Conservation (phyloP, 2,329 filamentous ascomycete species). For the Penicillium rolfsii region DNA sequence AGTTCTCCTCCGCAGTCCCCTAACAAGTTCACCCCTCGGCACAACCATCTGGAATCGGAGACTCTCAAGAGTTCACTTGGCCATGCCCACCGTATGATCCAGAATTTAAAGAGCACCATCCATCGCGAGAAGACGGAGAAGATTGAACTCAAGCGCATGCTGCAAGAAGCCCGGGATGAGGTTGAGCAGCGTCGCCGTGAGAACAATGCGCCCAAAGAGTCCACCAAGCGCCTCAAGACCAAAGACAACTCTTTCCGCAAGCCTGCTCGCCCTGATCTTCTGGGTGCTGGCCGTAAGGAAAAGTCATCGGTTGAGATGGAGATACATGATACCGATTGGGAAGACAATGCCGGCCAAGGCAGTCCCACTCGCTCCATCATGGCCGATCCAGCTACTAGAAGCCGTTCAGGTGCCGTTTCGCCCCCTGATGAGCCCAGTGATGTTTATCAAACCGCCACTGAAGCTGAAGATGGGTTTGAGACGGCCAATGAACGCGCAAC, state of each 20-base stretch:
- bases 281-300: conserved; percentile 74
- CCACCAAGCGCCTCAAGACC: conserved; percentile 62
- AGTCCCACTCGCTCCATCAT: conserved; percentile 57
- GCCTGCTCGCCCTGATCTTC: conserved; percentile 68
- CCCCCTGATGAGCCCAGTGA: conserved; percentile 61
- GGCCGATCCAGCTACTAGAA: conserved; percentile 33
- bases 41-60: conserved; percentile 90
- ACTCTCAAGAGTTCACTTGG: conserved; percentile 92
- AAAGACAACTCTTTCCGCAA: conserved; percentile 75
- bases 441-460: conserved; percentile 79
- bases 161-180: conserved; percentile 93
- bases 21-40: conserved; percentile 85
- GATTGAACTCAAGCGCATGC: conserved; percentile 89
- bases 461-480: conserved; percentile 69
- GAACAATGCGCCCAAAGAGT: conserved; percentile 48
- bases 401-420: conserved; percentile 27
- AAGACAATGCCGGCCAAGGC: conserved; percentile 70
- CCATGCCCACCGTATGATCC: conserved; percentile 94
- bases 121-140: conserved; percentile 99
- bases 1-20: conserved; percentile 90
- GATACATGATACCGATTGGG: conserved; percentile 82
- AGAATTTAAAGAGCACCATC: conserved; percentile 90
- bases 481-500: conserved; percentile 75
- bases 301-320: conserved; percentile 71
- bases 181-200: conserved; percentile 69